Conservation (phyloP, 805 yeast species). For the Pichia manshurica region DNA sequence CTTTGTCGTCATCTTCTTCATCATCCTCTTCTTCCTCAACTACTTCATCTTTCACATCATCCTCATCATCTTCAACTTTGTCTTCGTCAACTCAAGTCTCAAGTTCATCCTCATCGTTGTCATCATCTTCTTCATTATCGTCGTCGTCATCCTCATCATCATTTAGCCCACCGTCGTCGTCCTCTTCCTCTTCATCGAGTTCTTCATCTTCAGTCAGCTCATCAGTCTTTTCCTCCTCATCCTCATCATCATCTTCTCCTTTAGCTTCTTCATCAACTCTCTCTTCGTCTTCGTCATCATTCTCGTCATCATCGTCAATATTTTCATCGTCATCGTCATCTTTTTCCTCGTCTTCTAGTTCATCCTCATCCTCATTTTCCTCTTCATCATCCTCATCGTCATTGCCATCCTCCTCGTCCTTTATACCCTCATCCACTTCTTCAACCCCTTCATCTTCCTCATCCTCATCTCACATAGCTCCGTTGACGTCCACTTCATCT, state of each 20-base stretch:
- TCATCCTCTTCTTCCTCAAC: slow-evolving; percentile 6
- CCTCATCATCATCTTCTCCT: slow-evolving; percentile 3
- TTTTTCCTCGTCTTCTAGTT: slow-evolving; percentile 7
- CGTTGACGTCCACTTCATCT: slow-evolving; percentile 6
- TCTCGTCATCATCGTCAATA: slow-evolving; percentile 1
- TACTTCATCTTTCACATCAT: slow-evolving; percentile 10
- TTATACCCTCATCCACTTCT: background rate
- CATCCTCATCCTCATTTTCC: slow-evolving; percentile 9
- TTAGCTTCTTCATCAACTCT: slow-evolving; percentile 3
- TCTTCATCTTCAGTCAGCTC: background rate
- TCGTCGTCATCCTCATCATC: slow-evolving; percentile 6
- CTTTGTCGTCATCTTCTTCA: slow-evolving; percentile 8
- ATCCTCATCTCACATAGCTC: slow-evolving; percentile 5
- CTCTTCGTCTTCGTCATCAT: slow-evolving; percentile 5
- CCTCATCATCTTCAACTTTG: slow-evolving; percentile 10
- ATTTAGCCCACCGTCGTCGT: slow-evolving; percentile 31
- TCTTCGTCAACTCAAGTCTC: slow-evolving; percentile 6
- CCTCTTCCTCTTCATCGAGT: slow-evolving; percentile 10
- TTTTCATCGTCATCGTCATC: slow-evolving; percentile 8
- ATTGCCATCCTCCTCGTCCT: slow-evolving; percentile 7
- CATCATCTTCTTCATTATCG: slow-evolving; percentile 1
- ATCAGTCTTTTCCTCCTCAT: background rate
- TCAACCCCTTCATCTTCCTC: slow-evolving; percentile 5
- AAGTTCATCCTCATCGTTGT: slow-evolving; percentile 4
- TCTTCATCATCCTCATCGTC: slow-evolving; percentile 7